Base-by-base conservation (phyloP, 108 stramenopile species). In the Epithemia pelagica region DNA sequence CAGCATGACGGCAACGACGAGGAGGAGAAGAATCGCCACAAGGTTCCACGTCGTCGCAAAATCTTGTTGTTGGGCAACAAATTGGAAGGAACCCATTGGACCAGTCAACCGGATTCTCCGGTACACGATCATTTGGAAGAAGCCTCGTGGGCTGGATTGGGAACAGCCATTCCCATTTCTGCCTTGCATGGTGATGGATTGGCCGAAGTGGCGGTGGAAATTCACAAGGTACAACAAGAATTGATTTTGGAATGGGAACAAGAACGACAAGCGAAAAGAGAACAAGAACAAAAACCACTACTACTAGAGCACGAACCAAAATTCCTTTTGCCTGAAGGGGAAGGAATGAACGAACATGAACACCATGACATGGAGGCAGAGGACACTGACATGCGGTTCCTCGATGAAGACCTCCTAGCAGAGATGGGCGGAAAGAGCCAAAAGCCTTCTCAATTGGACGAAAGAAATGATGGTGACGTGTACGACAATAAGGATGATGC, bases 181-280 rank as follows among this genome's bases (percentile, higher is more conserved):
- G 93, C 93, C 2, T 75, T 82, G 37, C 88, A 94, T 30, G 93
- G 93, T 1, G 93, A 94, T 28, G 93, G 93, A 0, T 68, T 94
- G 75, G 90, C 80, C 20, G 90, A 94, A 29, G 59, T 94, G 62
- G 93, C 93, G 51, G 69, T 74, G 26, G 55, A 87, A 18, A 81
- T 94, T 67, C 37, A 46, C 15, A 5, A 46, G 15, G 37, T 46
- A 10, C 37, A 46, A 46, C 37, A 46, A 46, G 37, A 46, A 10
- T 46, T 46, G 37, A 10, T 46, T 5, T 15, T 5, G 37, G 37
- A 46, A 46, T 46, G 15, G 5, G 79, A 89, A 25, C 69, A 78
- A 63, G 60, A 79, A 30, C 74, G 76, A 19, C 32, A 64, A n/a
- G 66, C 76, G 62, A 87, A 89, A 69, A 52, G 73, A 64, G 28